Evolutionary conservation across 2,329 filamentous ascomycete genomes (phyloP).

Genomic region (Colletotrichum higginsianum): DNA sequence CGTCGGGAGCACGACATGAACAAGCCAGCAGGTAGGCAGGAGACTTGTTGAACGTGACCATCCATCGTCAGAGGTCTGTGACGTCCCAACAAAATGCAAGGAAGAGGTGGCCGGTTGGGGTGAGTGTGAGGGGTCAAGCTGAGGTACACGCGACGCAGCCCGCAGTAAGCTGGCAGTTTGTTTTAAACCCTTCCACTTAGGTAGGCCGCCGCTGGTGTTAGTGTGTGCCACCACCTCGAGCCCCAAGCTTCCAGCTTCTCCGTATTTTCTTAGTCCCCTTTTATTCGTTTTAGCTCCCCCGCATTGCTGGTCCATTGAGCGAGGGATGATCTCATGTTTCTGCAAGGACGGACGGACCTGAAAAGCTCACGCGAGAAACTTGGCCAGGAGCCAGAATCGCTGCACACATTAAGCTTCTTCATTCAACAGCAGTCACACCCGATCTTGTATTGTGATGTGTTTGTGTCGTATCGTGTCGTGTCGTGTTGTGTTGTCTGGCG

Average conservation of each 20-base stretch:
- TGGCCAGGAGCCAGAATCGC: not conserved
- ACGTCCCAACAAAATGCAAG: slow-evolving; percentile 42
- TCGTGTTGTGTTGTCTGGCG: too few relatives aligned
- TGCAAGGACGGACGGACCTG: not conserved
- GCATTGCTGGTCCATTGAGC: slow-evolving; percentile 26
- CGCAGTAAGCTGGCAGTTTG: not conserved
- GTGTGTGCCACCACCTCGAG: not conserved
- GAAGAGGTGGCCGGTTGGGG: slow-evolving; percentile 27
- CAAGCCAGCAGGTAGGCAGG: too few relatives aligned
- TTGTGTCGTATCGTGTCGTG: not conserved
- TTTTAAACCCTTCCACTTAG: too few relatives aligned
- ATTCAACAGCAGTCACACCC: not conserved
- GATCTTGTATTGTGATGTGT: not conserved
- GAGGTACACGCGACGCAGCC: not conserved
- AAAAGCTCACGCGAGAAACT: not conserved
- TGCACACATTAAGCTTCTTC: not conserved
- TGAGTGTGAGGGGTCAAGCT: slow-evolving; percentile 27
- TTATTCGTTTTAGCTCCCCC: slow-evolving; percentile 20
- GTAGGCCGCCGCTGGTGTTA: too few relatives aligned
- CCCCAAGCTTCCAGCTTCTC: slow-evolving; percentile 24
- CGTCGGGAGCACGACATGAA: not conserved
- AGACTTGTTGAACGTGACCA: slow-evolving; percentile 28
- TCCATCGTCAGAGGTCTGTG: slow-evolving; percentile 1
- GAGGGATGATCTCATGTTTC: slow-evolving; percentile 24
- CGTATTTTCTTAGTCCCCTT: not conserved